Evolutionary conservation across 371 early-diverging fungal genomes (phyloP).

Genomic region (Coemansia sp.): DNA sequence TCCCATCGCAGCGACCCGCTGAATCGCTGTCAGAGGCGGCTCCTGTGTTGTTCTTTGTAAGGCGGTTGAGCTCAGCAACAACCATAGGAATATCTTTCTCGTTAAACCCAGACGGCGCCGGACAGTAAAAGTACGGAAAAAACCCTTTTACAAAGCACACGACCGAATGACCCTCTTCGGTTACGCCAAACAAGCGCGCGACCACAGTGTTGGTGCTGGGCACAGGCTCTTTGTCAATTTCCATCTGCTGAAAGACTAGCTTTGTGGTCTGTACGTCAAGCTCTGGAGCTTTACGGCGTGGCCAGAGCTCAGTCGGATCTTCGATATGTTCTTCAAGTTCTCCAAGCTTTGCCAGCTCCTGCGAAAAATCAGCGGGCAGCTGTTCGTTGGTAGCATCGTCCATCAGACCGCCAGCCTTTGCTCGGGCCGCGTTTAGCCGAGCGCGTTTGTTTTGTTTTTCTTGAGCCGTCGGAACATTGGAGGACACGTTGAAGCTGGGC

Average conservation of each 20-base stretch:
- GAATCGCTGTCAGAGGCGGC: constrained; percentile 5
- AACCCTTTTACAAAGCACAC: constrained; percentile 92
- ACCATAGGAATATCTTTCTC: constrained; percentile 61
- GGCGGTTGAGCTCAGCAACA: constrained; percentile 54
- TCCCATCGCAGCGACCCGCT: constrained; percentile 3
- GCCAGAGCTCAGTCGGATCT: constrained; percentile 36
- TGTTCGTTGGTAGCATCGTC: constrained; percentile 16
- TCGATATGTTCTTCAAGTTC: constrained; percentile 15
- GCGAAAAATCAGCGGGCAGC: constrained; percentile 40
- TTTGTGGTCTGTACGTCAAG: constrained; percentile 18
- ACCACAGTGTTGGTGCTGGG: constrained; percentile 55
- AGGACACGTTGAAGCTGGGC: constrained; percentile 25
- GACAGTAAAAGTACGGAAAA: constrained; percentile 94
- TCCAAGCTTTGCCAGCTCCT: constrained; percentile 39
- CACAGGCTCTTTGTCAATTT: constrained; percentile 78
- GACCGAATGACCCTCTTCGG: constrained; percentile 81
- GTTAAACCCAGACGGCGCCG: constrained; percentile 78
- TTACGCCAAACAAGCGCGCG: constrained; percentile 85
- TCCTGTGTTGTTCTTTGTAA: constrained; percentile 8
- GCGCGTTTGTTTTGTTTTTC: constrained; percentile 36
- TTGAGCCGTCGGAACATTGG: constrained; percentile 17
- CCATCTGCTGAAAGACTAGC: constrained; percentile 91
- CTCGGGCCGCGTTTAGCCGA: constrained; percentile 31
- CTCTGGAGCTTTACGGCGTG: constrained; percentile 27
- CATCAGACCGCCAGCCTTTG: constrained; percentile 15